Conservation (phyloP, 2,329 filamentous ascomycete species). For the Orbilia quercus region DNA sequence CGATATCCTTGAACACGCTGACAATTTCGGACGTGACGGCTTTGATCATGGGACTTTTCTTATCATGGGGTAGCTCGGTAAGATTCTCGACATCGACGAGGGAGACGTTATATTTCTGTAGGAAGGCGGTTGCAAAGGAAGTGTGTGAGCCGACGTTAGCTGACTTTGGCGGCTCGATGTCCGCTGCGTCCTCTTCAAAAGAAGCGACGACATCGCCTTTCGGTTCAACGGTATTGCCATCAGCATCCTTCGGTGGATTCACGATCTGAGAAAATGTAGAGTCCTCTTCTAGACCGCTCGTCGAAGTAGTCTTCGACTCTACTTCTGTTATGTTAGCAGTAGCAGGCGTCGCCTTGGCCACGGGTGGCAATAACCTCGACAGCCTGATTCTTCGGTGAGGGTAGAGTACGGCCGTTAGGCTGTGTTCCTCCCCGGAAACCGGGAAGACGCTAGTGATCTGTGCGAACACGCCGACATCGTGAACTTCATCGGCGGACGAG, state of each 20-base stretch:
- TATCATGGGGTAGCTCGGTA: conserved; percentile 85
- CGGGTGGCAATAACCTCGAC: conserved; percentile 80
- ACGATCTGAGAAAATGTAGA: conserved; percentile 71
- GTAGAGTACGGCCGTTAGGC: conserved; percentile 92
- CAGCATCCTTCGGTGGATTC: conserved; percentile 65
- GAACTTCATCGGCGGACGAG: conserved; percentile 86
- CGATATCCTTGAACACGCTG: conserved; percentile 98
- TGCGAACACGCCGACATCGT: conserved; percentile 96
- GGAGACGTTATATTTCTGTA: conserved; percentile 90
- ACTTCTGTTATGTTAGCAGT: conserved; percentile 62
- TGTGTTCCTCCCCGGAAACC: conserved; percentile 83
- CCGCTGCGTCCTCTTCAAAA: conserved; percentile 84
- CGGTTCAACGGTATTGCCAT: conserved; percentile 65
- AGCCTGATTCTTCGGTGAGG: conserved; percentile 94
- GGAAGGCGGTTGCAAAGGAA: conserved; percentile 75
- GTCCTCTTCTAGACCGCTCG: conserved; percentile 68
- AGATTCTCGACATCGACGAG: conserved; percentile 96
- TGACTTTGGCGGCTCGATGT: conserved; percentile 64
- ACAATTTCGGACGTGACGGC: conserved; percentile 97
- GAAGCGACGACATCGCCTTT: conserved; percentile 96
- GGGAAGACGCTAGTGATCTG: conserved; percentile 92
- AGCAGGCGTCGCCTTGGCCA: conserved; percentile 61
- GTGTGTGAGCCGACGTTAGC: conserved; percentile 60
- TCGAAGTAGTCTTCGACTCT: conserved; percentile 60
- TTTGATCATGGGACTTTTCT: conserved; percentile 86